Evolutionary conservation across 176 grass and related monocot species (phyloP).

Genomic region (Bromus sterilis): DNA sequence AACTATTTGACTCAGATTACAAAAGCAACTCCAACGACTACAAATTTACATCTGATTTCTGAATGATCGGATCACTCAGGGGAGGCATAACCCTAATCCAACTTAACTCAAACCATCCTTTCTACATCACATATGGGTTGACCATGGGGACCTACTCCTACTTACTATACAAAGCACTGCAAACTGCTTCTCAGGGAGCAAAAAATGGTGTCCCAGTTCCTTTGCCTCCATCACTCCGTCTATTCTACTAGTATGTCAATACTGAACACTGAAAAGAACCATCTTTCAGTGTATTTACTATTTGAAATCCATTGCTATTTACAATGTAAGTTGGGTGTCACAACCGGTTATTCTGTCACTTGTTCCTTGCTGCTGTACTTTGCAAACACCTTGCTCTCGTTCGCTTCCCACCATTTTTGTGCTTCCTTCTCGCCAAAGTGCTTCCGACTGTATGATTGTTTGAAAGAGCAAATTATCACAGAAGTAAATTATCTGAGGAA

Average conservation of each 20-base stretch:
- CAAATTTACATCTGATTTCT: neutral
- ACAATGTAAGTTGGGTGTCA: neutral
- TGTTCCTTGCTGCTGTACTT: conserved; percentile 51
- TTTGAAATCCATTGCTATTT: neutral
- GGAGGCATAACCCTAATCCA: neutral
- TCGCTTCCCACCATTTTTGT: conserved; percentile 84
- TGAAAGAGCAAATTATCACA: neutral
- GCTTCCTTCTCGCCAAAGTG: conserved; percentile 74
- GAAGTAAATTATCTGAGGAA: neutral
- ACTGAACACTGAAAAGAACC: neutral
- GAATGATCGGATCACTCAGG: neutral
- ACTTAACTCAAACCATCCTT: neutral
- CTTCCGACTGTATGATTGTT: conserved; percentile 56
- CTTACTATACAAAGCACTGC: neutral
- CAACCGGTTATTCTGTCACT: neutral
- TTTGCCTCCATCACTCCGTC: neutral
- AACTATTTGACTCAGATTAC: neutral
- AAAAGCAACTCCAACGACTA: neutral
- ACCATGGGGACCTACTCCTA: neutral
- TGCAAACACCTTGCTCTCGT: conserved; percentile 47
- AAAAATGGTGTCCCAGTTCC: neutral
- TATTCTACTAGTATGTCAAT: neutral
- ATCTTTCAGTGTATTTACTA: neutral
- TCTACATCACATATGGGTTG: neutral
- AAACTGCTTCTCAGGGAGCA: neutral